These are phyloP conservation scores for Colletotrichum sp. DNA, from an alignment of 2,329 filamentous ascomycete genomes.

Conservation along the genomic window DNA sequence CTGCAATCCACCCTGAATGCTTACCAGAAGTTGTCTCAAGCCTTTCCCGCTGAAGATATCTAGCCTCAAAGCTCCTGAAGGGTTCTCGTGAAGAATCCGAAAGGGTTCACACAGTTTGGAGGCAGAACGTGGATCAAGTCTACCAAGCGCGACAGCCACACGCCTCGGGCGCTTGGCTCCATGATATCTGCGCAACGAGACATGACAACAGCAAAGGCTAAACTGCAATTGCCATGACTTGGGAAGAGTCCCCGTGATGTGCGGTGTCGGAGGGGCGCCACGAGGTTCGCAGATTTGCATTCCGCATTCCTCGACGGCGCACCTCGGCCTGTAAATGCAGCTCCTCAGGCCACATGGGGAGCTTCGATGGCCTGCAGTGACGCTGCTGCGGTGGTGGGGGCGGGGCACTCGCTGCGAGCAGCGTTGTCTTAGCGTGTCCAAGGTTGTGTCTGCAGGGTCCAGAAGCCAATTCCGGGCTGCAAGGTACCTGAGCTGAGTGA, in stretches of 20 bases:
- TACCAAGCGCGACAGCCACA: neutral
- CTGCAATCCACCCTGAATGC: neutral
- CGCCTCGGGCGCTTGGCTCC: neutral
- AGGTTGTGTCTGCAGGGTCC: slow-evolving; percentile 8
- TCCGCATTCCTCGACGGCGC: neutral
- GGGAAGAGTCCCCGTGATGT: neutral
- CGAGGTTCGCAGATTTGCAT: neutral
- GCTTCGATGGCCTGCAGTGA: neutral
- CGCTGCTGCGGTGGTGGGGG: neutral
- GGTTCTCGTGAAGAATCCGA: neutral
- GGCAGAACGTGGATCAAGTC: neutral
- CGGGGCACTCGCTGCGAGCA: neutral
- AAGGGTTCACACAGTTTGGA: neutral
- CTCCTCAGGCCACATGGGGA: slow-evolving; percentile 17
- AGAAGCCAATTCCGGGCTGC: neutral
- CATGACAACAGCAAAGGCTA: neutral
- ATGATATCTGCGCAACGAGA: neutral
- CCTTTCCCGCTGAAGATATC: neutral
- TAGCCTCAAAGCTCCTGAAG: neutral
- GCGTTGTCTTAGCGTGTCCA: neutral
- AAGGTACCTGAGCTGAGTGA: neutral
- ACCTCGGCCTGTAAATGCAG: slow-evolving; percentile 1
- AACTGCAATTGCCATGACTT: neutral
- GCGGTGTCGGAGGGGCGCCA: neutral
- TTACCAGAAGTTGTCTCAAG: neutral